Conservation (phyloP, 2,329 filamentous ascomycete species). For the Blumeriella jaapii region DNA sequence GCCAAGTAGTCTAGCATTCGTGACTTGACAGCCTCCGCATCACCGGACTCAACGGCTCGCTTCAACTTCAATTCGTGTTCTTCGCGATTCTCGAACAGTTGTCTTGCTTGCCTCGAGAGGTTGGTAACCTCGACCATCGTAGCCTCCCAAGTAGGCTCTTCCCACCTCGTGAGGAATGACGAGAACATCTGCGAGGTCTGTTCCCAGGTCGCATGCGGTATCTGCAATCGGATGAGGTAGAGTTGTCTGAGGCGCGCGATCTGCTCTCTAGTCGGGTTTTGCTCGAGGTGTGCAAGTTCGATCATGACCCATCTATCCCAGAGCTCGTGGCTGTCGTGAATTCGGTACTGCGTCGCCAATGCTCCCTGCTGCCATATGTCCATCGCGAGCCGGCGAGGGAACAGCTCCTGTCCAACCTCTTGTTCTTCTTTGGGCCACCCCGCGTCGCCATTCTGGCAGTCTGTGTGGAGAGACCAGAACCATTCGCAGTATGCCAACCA, state of each 20-base stretch:
- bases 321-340: conserved; percentile 65
- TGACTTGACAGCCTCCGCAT: conserved; percentile 41
- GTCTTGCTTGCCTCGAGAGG: conserved; percentile 51
- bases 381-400: conserved; percentile 54
- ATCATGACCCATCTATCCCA: conserved; percentile 72
- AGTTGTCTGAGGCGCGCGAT: conserved; percentile 56
- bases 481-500: conserved; percentile 74
- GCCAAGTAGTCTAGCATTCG: conserved; percentile 61
- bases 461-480: conserved; percentile 58
- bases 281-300: conserved; percentile 54
- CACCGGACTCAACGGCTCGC: conserved; percentile 42
- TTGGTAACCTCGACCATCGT: conserved; percentile 60
- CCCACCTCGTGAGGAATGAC: conserved; percentile 61
- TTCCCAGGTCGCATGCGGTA: conserved; percentile 66
- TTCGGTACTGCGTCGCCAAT: conserved; percentile 58
- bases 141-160: conserved; percentile 58
- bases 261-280: conserved; percentile 41
- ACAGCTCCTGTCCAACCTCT: conserved; percentile 56
- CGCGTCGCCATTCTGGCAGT: conserved; percentile 45
- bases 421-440: conserved; percentile 57
- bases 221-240: conserved; percentile 57
- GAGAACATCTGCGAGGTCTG: conserved; percentile 66
- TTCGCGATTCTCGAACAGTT: conserved; percentile 52
- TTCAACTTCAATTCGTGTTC: conserved; percentile 55
- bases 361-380: conserved; percentile 63